A percentile compares a stretch with the other conserved stretches of the same genome.
Evolutionary conservation across 768 basidiomycete genomes (phyloP).

Genomic region (Trametes gibbosa): DNA sequence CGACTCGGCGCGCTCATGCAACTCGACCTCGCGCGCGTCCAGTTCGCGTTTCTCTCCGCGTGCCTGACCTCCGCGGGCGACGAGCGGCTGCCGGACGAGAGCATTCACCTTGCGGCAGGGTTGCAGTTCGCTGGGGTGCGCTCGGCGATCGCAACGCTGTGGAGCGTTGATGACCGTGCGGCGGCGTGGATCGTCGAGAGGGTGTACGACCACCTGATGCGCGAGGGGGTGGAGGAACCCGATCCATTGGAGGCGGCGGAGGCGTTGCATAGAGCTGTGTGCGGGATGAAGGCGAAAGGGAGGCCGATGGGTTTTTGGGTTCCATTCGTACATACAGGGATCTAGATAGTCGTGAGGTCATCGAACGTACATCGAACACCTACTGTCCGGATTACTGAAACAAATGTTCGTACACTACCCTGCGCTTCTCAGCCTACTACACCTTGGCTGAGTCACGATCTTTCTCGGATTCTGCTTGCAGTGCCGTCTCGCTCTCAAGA

Average conservation of each 20-base stretch:
- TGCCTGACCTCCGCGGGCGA: not conserved
- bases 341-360: not conserved
- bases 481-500: no score
- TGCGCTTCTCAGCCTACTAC: no score
- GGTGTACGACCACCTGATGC: constrained; percentile 5
- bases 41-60: constrained; percentile 4
- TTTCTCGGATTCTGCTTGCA: no score
- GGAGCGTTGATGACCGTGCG: constrained; percentile 11
- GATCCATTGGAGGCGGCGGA: constrained; percentile 2
- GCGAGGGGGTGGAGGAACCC: not conserved
- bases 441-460: no score
- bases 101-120: constrained; percentile 16
- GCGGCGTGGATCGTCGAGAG: constrained; percentile 3
- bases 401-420: no score
- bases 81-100: constrained; percentile 9
- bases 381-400: not conserved
- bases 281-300: not conserved
- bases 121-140: constrained; percentile 19
- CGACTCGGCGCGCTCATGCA: not conserved
- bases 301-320: not conserved
- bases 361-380: no score
- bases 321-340: constrained; percentile 1
- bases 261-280: not conserved
- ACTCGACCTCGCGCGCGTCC: constrained; percentile 5
- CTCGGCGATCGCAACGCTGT: constrained; percentile 12